Conservation (phyloP, 805 yeast genomes). For the Tetrapisispora nanseiensis region DNA sequence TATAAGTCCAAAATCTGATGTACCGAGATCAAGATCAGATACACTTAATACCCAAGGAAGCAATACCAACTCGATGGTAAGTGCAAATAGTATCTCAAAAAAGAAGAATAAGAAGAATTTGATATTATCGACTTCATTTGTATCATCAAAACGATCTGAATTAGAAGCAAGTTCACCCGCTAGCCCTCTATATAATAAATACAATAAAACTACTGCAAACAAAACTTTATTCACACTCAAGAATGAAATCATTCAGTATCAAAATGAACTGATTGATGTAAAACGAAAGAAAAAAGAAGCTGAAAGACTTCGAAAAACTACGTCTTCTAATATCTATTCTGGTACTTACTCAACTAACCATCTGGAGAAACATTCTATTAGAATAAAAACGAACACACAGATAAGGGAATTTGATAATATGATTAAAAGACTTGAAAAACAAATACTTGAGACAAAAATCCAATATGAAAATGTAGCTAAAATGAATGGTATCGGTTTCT, state of each 20-base stretch:
- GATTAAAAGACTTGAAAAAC: conserved; percentile 22
- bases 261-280: conserved; percentile 14
- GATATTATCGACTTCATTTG: conserved; percentile 28
- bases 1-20: conserved; percentile 6
- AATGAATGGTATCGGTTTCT: conserved; percentile 2
- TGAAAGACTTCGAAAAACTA: conserved; percentile 20
- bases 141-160: conserved; percentile 22
- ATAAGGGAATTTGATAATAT: conserved; percentile 24
- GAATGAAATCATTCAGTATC: conserved; percentile 17
- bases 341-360: conserved; percentile 31
- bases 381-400: conserved; percentile 26
- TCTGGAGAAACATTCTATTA: conserved; percentile 27
- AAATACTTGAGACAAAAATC: conserved; percentile 16
- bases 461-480: conserved; percentile 16
- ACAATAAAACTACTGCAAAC: conserved; percentile 17
- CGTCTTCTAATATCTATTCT: conserved; percentile 24
- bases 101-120: conserved; percentile 19
- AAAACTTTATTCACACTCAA: conserved; percentile 15
- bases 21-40: conserved; percentile 9
- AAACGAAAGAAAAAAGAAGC: conserved; percentile 20
- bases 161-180: conserved; percentile 20
- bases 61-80: conserved; percentile 1
- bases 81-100: conserved; percentile 3
- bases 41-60: conserved; percentile 8
- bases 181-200: conserved; percentile 20